Percentiles rank a stretch among this genome's conserved stretches.
These are phyloP conservation scores for Starmera caribaea DNA, from an alignment of 805 yeast genomes.

Conservation along the genomic window DNA sequence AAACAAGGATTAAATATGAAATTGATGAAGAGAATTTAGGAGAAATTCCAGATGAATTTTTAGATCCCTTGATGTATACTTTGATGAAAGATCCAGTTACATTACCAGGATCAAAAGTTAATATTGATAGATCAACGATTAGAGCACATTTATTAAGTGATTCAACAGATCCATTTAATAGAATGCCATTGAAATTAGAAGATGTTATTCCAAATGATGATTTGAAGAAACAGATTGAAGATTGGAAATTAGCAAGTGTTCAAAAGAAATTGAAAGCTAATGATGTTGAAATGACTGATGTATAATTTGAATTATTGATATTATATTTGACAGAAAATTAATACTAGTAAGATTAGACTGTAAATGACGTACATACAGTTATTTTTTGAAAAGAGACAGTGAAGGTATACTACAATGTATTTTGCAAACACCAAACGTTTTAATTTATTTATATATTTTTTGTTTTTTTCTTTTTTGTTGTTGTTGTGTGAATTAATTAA, in stretches of 20 bases:
- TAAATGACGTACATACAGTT: too few relatives aligned
- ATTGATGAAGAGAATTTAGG: constrained; percentile 84
- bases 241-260: constrained; percentile 20
- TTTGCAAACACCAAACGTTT: too few relatives aligned
- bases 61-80: constrained; percentile 95
- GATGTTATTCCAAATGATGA: constrained; percentile 78
- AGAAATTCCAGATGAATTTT: constrained; percentile 91
- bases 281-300: constrained; percentile 13
- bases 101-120: constrained; percentile 78
- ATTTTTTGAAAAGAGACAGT: too few relatives aligned
- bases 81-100: constrained; percentile 94
- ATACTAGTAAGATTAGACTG: too few relatives aligned
- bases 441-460: too few relatives aligned
- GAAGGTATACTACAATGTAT: too few relatives aligned
- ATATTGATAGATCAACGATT: constrained; percentile 84
- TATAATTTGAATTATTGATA: background rate
- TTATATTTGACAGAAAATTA: too few relatives aligned
- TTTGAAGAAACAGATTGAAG: constrained; percentile 49
- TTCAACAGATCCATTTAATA: constrained; percentile 94
- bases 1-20: constrained; percentile 51
- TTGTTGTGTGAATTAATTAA: constrained; percentile 2
- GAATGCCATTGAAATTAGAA: constrained; percentile 82
- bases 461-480: too few relatives aligned
- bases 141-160: constrained; percentile 91
- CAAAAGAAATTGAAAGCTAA: constrained; percentile 3